Evolutionary conservation across 208 protist genomes (phyloP).

Genomic region (Wallacemonas rigidus): DNA sequence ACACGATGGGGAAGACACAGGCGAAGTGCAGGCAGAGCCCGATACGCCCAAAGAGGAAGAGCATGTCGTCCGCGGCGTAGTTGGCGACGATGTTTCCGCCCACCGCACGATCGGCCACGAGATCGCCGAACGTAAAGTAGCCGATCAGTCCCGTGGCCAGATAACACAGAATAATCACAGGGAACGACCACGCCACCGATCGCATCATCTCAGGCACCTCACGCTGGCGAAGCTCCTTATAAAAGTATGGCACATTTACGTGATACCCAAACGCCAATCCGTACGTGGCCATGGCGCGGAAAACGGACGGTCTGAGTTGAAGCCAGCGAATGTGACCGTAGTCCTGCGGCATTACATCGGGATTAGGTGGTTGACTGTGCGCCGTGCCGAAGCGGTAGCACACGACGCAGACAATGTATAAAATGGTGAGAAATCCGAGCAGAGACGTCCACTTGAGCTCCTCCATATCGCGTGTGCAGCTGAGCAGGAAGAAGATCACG

Average conservation of each 20-base stretch:
- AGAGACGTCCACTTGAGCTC: constrained; percentile 86
- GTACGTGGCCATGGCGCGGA: constrained; percentile 61
- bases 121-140: constrained; percentile 71
- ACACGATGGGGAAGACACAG: constrained; percentile 81
- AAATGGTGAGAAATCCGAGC: constrained; percentile 81
- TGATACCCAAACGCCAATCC: constrained; percentile 72
- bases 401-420: constrained; percentile 77
- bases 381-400: constrained; percentile 60
- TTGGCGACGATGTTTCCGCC: constrained; percentile 76
- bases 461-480: constrained; percentile 75
- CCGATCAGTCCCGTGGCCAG: constrained; percentile 53
- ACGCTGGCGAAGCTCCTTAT: constrained; percentile 68
- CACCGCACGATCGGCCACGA: constrained; percentile 26
- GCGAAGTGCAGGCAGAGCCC: constrained; percentile 84
- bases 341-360: not conserved
- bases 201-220: constrained; percentile 58
- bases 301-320: constrained; percentile 29
- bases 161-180: constrained; percentile 70
- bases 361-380: constrained; percentile 36
- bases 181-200: constrained; percentile 58
- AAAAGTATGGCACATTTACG: constrained; percentile 82
- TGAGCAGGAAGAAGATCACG: constrained; percentile 70
- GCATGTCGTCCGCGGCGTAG: constrained; percentile 51
- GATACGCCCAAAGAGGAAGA: constrained; percentile 72
- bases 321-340: constrained; percentile 48